These are phyloP conservation scores for Talaromyces sp. DNA, from an alignment of 2,329 filamentous ascomycete genomes.

Conservation along the genomic window DNA sequence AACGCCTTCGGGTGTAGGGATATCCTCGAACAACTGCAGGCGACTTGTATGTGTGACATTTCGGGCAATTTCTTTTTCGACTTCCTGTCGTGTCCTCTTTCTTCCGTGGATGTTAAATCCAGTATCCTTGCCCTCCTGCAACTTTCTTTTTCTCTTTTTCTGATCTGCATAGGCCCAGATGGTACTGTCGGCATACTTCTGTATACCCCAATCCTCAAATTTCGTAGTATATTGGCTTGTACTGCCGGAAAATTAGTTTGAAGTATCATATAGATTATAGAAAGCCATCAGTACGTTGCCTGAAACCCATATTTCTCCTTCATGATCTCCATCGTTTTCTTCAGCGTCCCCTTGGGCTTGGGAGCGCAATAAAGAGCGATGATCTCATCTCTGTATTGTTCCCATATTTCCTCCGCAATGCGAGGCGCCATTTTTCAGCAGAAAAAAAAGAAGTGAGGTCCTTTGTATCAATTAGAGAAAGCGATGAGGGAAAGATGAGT, in stretches of 20 bases:
- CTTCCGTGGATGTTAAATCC: background rate
- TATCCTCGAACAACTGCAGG: constrained; percentile 3
- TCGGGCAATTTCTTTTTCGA: constrained; percentile 8
- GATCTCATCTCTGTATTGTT: constrained; percentile 6
- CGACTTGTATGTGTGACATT: constrained; percentile 12
- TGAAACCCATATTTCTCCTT: constrained; percentile 12
- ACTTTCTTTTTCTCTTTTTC: constrained; percentile 8
- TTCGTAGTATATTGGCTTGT: constrained; percentile 14
- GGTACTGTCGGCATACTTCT: constrained; percentile 1
- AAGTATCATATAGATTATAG: background rate
- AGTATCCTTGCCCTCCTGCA: constrained; percentile 8
- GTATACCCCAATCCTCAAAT: background rate
- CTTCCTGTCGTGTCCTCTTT: background rate
- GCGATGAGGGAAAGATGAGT: background rate
- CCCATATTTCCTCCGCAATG: constrained; percentile 5
- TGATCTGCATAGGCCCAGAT: constrained; percentile 2
- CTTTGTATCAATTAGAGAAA: background rate
- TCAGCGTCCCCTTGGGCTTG: background rate
- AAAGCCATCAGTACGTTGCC: constrained; percentile 9
- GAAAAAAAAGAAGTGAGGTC: background rate
- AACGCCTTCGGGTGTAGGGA: constrained; percentile 16
- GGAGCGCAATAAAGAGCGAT: constrained; percentile 10
- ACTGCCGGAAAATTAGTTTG: background rate
- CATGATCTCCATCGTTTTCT: constrained; percentile 9
- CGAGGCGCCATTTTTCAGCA: constrained; percentile 5